phyloP scores from a whole-genome alignment of 2,329 filamentous ascomycete genomes.

The Colletotrichum orbiculare region DNA sequence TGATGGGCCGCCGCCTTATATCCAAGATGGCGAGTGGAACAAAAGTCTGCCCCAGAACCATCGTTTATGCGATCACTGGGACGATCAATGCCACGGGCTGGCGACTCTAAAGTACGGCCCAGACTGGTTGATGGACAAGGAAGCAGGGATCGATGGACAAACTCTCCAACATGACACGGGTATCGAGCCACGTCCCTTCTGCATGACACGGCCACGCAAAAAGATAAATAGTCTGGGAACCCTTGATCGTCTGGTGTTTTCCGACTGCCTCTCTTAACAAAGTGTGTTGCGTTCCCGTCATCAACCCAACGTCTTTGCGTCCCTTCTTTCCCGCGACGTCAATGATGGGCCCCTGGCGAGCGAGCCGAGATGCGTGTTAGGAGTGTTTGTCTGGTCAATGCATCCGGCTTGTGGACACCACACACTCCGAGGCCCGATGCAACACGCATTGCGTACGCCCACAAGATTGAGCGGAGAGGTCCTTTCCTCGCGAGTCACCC shows the following conservation, averaged over 20 bases:
- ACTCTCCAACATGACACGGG: constrained; percentile 31
- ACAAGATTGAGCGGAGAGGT: constrained; percentile 3
- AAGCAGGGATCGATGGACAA: not conserved
- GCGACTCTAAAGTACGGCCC: not conserved
- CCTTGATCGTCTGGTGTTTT: constrained; percentile 31
- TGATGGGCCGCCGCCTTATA: constrained; percentile 19
- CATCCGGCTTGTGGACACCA: constrained; percentile 19
- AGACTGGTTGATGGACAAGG: not conserved
- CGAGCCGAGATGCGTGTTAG: constrained; percentile 18
- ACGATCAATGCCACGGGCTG: constrained; percentile 25
- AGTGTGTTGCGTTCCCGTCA: constrained; percentile 11
- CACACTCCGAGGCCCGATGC: constrained; percentile 15
- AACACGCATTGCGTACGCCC: constrained; percentile 14
- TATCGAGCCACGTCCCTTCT: constrained; percentile 18
- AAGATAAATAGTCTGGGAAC: constrained; percentile 17
- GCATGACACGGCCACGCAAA: constrained; percentile 25
- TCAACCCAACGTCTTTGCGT: constrained; percentile 32
- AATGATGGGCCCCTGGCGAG: not conserved
- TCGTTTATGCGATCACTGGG: constrained; percentile 14
- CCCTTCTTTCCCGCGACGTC: constrained; percentile 19
- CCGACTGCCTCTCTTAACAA: constrained; percentile 3
- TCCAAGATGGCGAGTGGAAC: constrained; percentile 2
- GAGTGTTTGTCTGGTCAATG: constrained; percentile 20
- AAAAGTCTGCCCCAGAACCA: constrained; percentile 2
- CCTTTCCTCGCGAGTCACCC: constrained; percentile 4